These are phyloP conservation scores for Evernia prunastri DNA, from an alignment of 495 filamentous ascomycete species.

Conservation along the genomic window DNA sequence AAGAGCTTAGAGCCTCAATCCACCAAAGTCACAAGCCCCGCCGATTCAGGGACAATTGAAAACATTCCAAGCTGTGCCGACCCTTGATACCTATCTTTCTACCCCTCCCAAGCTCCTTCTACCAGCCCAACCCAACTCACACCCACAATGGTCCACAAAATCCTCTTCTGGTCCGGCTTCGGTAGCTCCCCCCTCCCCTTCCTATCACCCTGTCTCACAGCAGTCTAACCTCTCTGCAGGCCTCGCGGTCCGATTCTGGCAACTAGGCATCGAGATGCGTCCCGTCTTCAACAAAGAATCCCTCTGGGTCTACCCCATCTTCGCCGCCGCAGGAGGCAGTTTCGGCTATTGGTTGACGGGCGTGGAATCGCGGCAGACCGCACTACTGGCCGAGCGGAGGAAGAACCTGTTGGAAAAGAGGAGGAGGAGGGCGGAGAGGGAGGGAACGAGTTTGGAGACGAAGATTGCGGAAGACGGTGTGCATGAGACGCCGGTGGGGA, in stretches of 20 bases:
- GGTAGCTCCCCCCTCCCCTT: constrained; percentile 51
- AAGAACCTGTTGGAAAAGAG: constrained; percentile 81
- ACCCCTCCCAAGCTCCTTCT: background rate
- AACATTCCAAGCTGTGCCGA: background rate
- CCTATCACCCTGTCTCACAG: constrained; percentile 7
- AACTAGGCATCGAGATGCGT: constrained; percentile 97
- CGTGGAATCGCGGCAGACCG: constrained; percentile 71
- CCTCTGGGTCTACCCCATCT: constrained; percentile 88
- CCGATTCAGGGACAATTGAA: background rate
- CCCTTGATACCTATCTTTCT: background rate
- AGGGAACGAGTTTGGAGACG: constrained; percentile 35
- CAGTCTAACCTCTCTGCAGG: constrained; percentile 44
- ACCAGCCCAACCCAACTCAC: constrained; percentile 10
- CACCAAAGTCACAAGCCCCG: background rate
- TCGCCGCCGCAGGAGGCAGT: constrained; percentile 71
- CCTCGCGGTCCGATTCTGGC: constrained; percentile 84
- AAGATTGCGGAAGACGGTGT: constrained; percentile 32
- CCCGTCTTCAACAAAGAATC: constrained; percentile 73
- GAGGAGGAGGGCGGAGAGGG: constrained; percentile 61
- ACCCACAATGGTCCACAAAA: constrained; percentile 55
- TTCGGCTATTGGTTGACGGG: constrained; percentile 96
- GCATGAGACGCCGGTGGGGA: constrained; percentile 18
- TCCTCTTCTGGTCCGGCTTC: constrained; percentile 96
- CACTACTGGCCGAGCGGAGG: constrained; percentile 67
- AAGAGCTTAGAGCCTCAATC: background rate